Base-by-base conservation (phyloP, 2,329 filamentous ascomycete genomes). In the Apiospora kogelbergensis region DNA sequence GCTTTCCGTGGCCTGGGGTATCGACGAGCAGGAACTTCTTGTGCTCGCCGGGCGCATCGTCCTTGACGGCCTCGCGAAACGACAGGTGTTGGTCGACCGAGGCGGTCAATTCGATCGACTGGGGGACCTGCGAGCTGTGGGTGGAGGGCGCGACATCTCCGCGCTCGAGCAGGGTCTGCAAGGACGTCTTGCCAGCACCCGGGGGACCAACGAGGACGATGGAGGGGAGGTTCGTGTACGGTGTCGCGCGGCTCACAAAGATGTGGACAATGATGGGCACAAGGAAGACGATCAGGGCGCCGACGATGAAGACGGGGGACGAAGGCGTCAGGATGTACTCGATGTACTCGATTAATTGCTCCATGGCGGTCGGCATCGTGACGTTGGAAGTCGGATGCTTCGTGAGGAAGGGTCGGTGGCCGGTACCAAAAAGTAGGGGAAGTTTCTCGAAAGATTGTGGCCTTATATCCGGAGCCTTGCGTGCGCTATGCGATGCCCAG, bases 1-100 rank as follows among this genome's bases (percentile, higher is more conserved):
- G 89, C 82, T 99, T 99, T 75, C 94, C 94, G 83, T 99, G 96
- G 46, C 96, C 96, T 0, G 96, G 96, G 0, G 95, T 98, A 82
- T 99, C 96, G 77, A 93, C 83, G 42, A 98, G 83, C 48, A 92
- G 83, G 78, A 96, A 93, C 78, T 90, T 91, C 72, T 88, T 90
- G 77, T 91, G 89, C 66, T 81, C 82, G 68, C 86, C 84, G 68
- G 83, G 82, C 46, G 81, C 77, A 71, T 86, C 84, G 73, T 89
- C 86, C 79, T 88, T 87, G 76, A 90, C 84, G 65, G 76, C 84
- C 70, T 81, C 78, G 68, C 83, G 82, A 81, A 83, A 87, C 46
- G 84, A 83, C 67, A 80, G 81, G 68, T 81, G 80, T 74, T 83
- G 81, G 74, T 83, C 82, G 63, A 70, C 65, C 37, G 84, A 84